A percentile compares a stretch with the other conserved stretches of the same genome.
Evolutionary conservation across 2,329 filamentous ascomycete genomes (phyloP).

Genomic region (Blumeria hordei): DNA sequence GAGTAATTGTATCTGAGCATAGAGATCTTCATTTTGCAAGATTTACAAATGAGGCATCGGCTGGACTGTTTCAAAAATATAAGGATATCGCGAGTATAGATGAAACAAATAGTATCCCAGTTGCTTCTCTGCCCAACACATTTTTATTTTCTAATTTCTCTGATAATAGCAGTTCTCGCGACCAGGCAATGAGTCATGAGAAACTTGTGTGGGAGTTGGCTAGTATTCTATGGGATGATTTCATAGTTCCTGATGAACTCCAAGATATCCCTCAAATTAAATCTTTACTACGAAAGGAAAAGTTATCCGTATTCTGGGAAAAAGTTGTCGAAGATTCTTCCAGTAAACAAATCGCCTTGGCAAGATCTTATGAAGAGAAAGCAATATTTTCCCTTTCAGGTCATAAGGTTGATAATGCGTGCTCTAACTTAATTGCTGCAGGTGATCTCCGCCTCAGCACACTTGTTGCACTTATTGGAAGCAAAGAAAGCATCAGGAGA

Average conservation of each 20-base stretch:
- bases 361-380: constrained; percentile 50
- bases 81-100: constrained; percentile 29
- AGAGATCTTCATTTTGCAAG: constrained; percentile 41
- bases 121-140: constrained; percentile 23
- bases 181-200: constrained; percentile 33
- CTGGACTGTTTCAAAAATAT: constrained; percentile 29
- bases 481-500: constrained; percentile 40
- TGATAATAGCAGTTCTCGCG: constrained; percentile 17
- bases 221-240: constrained; percentile 64
- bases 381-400: constrained; percentile 60
- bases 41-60: constrained; percentile 33
- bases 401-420: constrained; percentile 61
- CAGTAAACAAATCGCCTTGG: constrained; percentile 28
- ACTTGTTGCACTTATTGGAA: constrained; percentile 59
- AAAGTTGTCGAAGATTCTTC: constrained; percentile 37
- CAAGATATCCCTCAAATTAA: constrained; percentile 15
- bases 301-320: constrained; percentile 42
- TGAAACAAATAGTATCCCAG: constrained; percentile 32
- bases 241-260: constrained; percentile 22
- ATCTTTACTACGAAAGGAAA: constrained; percentile 28
- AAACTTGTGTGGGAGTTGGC: constrained; percentile 65
- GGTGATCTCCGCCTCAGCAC: constrained; percentile 69
- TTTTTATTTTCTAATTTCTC: constrained; percentile 26
- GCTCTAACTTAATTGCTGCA: constrained; percentile 49
- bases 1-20: constrained; percentile 34